Evolutionary conservation across 352 stramenopile species (phyloP).

Genomic region (Phytopythium aichiense): DNA sequence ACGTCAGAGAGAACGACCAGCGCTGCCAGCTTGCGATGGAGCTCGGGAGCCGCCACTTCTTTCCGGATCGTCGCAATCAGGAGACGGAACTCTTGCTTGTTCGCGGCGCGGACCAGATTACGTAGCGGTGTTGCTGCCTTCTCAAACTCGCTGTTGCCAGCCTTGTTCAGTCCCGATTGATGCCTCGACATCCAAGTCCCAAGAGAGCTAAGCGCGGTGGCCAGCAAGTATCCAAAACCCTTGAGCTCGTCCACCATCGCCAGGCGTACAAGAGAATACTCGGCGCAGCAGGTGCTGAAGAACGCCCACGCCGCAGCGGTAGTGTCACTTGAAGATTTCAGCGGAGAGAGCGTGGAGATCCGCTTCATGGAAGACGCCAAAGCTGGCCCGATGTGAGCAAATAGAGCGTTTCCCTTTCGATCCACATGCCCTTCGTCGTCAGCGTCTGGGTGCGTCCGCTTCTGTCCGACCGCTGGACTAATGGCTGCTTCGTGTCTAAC

Average conservation of each 20-base stretch:
- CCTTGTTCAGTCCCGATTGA: constrained; percentile 1
- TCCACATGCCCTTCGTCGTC: neutral
- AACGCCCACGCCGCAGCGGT: constrained; percentile 38
- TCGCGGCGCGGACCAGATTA: constrained; percentile 46
- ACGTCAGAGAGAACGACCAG: constrained; percentile 52
- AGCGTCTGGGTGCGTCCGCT: neutral
- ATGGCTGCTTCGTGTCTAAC: neutral
- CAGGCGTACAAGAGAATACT: constrained; percentile 47
- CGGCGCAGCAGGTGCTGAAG: constrained; percentile 48
- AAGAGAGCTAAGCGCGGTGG: constrained; percentile 31
- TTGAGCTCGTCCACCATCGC: constrained; percentile 39
- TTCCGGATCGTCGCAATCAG: constrained; percentile 50
- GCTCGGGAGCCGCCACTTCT: constrained; percentile 37
- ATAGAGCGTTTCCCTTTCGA: neutral
- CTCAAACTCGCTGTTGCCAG: neutral
- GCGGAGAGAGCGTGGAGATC: constrained; percentile 10
- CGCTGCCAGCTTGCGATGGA: constrained; percentile 39
- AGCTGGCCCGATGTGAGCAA: constrained; percentile 6
- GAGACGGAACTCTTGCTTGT: constrained; percentile 71
- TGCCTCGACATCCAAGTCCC: constrained; percentile 6
- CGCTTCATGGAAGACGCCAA: constrained; percentile 47
- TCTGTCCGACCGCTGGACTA: neutral
- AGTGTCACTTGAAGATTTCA: constrained; percentile 2
- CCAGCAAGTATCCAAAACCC: constrained; percentile 56
- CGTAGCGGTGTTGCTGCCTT: constrained; percentile 20